These are phyloP conservation scores for Yarrowia deformans DNA, from an alignment of 805 yeast genomes.

Conservation along the genomic window DNA sequence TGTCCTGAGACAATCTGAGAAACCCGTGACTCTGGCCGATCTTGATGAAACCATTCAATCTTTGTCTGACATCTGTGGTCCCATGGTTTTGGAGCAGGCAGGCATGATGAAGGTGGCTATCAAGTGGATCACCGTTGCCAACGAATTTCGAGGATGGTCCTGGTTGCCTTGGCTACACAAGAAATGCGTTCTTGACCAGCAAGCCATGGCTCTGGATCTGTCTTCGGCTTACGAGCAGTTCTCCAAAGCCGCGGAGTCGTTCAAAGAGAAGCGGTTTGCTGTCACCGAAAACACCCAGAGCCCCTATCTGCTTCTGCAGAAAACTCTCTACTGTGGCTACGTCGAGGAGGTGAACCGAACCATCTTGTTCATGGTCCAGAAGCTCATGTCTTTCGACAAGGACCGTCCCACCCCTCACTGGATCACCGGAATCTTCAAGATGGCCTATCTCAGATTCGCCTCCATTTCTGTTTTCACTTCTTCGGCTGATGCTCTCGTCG, in stretches of 20 bases:
- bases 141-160: slow-evolving; percentile 22
- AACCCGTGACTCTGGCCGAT: slow-evolving; percentile 11
- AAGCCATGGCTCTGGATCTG: slow-evolving; percentile 11
- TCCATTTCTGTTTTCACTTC: slow-evolving; percentile 27
- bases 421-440: slow-evolving; percentile 28
- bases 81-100: slow-evolving; percentile 15
- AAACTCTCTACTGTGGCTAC: slow-evolving; percentile 24
- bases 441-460: slow-evolving; percentile 4
- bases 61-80: background rate
- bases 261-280: slow-evolving; percentile 9
- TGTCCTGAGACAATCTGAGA: background rate
- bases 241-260: background rate
- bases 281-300: slow-evolving; percentile 1
- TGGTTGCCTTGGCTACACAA: slow-evolving; percentile 31
- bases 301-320: slow-evolving; percentile 9
- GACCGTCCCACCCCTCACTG: slow-evolving; percentile 21
- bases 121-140: slow-evolving; percentile 19
- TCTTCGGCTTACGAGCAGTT: slow-evolving; percentile 7
- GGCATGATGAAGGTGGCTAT: slow-evolving; percentile 3
- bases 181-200: slow-evolving; percentile 11
- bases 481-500: slow-evolving; percentile 10
- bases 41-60: slow-evolving; percentile 11
- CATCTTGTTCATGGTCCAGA: slow-evolving; percentile 4
- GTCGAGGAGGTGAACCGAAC: slow-evolving; percentile 23
- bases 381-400: slow-evolving; percentile 3